Percentiles rank a stretch among this genome's conserved stretches.
These are phyloP conservation scores for Taphrina pruni DNA, from an alignment of 1,139 yeast species.

Conservation along the genomic window DNA sequence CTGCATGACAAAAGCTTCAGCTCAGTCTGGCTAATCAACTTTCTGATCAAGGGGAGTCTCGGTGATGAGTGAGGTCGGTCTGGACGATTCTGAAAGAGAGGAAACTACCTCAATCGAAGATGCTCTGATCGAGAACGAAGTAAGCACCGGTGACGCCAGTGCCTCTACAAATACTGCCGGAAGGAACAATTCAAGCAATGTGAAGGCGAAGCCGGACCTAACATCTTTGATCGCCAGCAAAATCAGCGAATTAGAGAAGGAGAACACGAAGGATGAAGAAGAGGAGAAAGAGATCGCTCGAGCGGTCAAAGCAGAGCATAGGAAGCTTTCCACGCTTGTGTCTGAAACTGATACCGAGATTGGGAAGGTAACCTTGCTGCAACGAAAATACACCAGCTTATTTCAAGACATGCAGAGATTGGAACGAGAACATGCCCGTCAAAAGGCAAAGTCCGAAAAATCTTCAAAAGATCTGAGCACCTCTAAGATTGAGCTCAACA, in stretches of 20 bases:
- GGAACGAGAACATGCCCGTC: conserved; percentile 45
- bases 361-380: conserved; percentile 44
- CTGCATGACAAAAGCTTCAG: no score
- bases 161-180: not conserved
- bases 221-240: conserved; percentile 41
- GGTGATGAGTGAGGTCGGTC: conserved; percentile 18
- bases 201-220: conserved; percentile 16
- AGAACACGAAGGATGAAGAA: conserved; percentile 37
- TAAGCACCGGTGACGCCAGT: not conserved
- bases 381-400: conserved; percentile 45
- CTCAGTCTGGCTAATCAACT: not conserved
- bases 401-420: conserved; percentile 46
- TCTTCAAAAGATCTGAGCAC: conserved; percentile 43
- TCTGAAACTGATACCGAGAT: conserved; percentile 47
- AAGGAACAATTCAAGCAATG: not conserved
- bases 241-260: conserved; percentile 40
- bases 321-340: conserved; percentile 43
- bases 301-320: conserved; percentile 42
- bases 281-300: conserved; percentile 37
- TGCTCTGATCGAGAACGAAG: conserved; percentile 3
- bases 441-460: conserved; percentile 43
- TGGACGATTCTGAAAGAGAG: conserved; percentile 18
- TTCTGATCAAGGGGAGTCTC: not conserved
- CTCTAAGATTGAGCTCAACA: conserved; percentile 42
- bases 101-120: conserved; percentile 13